Evolutionary conservation across 371 early-diverging fungal species (phyloP), one percentile per base, ranked within the genome.

Genomic region (Dipsacomyces acuminosporus): DNA sequence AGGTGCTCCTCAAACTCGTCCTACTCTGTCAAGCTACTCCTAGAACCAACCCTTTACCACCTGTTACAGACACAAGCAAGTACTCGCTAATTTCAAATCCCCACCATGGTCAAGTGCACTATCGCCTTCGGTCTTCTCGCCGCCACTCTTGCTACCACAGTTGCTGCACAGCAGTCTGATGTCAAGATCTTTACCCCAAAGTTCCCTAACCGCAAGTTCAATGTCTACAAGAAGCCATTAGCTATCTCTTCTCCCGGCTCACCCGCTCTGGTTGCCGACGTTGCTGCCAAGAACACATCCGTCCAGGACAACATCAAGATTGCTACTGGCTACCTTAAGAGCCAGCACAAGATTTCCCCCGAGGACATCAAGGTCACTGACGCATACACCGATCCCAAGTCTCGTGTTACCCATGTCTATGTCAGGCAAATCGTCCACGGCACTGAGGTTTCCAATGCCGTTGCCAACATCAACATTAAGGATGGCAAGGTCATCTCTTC

Each of bases 381-480:
- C 25, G 48, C 63, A 8, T 62, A 62, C 33, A 48, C 52, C 2
- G 59, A 58, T 22, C 3, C 23, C 1, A 8, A n/a, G 2, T 44
- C 63, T 17, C 86, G 85, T 7, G 76, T 87, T 3, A 86, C 89
- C 0, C 91, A 91, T 48, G 82, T 90, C 11, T 84, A 90, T 54
- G 56, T 87, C 14, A 78, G 82, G 47, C 92, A 91, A 59, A 56
- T 72, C 8, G 73, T 85, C 23, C 59, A 83, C 52, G 90, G 86
- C n/a, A 56, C 86, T 2, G 82, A 83, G 51, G 85, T 91, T 3
- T 72, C 82, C 18, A 93, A 93, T 61, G 89, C 83, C 23, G 82
- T 85, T 45, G 83, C 87, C 59, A 90, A 91, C 56, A 71, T 93
- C 64, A 88, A 91, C 60, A 64, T 91, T n/a, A 83, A 88, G 61